Base-by-base conservation (phyloP, 257 asterid species). In the Solanum gracilifrons region DNA sequence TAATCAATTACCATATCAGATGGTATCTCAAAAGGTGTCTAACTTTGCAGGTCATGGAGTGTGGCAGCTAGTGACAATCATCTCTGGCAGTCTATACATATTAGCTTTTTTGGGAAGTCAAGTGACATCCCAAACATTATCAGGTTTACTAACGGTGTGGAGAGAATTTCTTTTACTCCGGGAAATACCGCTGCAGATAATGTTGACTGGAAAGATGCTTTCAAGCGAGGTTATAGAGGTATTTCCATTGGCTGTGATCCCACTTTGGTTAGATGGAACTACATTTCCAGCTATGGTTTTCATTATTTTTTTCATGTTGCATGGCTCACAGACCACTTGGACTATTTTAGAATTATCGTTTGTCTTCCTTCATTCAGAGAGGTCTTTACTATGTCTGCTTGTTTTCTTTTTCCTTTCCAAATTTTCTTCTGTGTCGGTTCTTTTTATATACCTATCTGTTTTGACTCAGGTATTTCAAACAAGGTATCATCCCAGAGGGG, bases 11-110 rank as follows among this genome's bases (percentile, higher is more conserved):
- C 46, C 85, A 18, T 80, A 3, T 31, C 69, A 51, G 89, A 86
- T 48, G 16, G 80, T 39, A 48, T 27, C 66, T 91, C 43, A 82
- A 31, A 31, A 29, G 21, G 69, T 31, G 69, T 60, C 32, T 48
- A 18, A 51, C 73, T 75, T 83, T 88, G 55, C 92, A 96, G 99
- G 92, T 91, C 90, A 69, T 95, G 99, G 99, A 91, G 90, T 91
- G 88, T 35, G 29, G 96, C 95, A 71, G 94, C 99, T 83, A 71
- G 89, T 87, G 99, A 95, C 76, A 89, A 93, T 91, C 88, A 86
- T 87, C 91, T 97, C 13, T 97, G 99, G 99, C 87, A 93, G 88
- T 87, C 74, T 3, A 90, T 96, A 25, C 91, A 92, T 86, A 68
- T 71, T 41, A 85, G 80, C 82, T 94, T 90, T 89, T 93, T 94